Base-by-base conservation (phyloP, 2,329 filamentous ascomycete genomes). In the Mollisiaceae sp. region DNA sequence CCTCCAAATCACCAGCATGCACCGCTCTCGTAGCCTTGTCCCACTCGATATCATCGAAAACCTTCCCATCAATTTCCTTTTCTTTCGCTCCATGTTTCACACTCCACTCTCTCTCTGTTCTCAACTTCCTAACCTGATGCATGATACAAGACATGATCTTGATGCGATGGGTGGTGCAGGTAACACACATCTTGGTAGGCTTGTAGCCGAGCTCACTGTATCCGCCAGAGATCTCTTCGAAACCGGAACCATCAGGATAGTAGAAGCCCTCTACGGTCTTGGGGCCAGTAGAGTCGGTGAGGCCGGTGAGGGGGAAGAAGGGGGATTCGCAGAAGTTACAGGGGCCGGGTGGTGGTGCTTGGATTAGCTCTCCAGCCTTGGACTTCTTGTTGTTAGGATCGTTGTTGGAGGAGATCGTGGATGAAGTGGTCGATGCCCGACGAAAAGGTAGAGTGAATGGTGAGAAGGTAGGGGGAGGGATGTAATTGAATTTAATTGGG, bases 401-500 rank as follows among this genome's bases (percentile, higher is more conserved):
- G 8, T 43, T 43, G 41, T n/a, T n/a, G 8, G 24, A 50, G 45
- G 38, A 3, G 38, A 5, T 43, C 1, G 41, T 18, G n/a, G 41
- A 43, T 5, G 41, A 43, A 43, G 41, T 15, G 15, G n/a, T n/a
- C 2, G 41, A 43, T 43, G 8, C 41, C 15, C n/a, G 14, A 18
- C 14, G n/a, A 18, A n/a, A 18, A 8, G 41, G 6, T 18, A n/a
- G 2, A 8, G 6, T 15, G 24, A 54, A 32, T n/a, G 50, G 50
- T 8, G 55, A 57, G 35, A 57, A 12, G 54, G 58, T n/a, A 24
- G 45, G 18, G 47, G 35, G 15, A 55, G 70, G 59, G 1, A 58
- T 41, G 64, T 71, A 70, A 57, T 74, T 74, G 68, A 76, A 76
- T 2, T 32, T 65, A 3, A 76, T 71, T 0, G 75, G 75, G 54